These are phyloP conservation scores for Penicillium cosmopolitanum DNA, from an alignment of 495 filamentous ascomycete species.

Conservation along the genomic window DNA sequence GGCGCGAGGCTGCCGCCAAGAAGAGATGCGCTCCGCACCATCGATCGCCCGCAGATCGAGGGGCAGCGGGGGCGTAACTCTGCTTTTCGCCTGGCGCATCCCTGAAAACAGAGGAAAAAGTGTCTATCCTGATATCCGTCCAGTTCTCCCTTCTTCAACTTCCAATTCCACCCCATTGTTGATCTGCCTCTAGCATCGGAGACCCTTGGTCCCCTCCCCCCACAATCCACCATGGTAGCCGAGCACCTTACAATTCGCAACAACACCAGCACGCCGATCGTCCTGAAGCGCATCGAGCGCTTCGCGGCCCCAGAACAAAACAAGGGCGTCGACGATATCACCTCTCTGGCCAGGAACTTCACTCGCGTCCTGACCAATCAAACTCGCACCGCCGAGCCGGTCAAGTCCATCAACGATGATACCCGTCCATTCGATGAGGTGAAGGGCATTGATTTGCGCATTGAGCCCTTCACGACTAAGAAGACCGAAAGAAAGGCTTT, in stretches of 20 bases:
- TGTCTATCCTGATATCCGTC: neutral
- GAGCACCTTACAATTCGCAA: slow-evolving; percentile 79
- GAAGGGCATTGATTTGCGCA: slow-evolving; percentile 56
- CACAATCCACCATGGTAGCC: slow-evolving; percentile 40
- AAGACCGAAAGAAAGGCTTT: slow-evolving; percentile 57
- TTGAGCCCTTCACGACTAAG: slow-evolving; percentile 61
- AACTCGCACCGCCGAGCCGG: slow-evolving; percentile 41
- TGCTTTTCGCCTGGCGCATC: neutral
- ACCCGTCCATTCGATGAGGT: slow-evolving; percentile 55
- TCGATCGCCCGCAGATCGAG: slow-evolving; percentile 2
- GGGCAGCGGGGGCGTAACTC: neutral
- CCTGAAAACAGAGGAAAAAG: too few relatives aligned
- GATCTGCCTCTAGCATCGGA: neutral
- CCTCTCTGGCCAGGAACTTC: slow-evolving; percentile 53
- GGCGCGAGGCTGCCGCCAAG: slow-evolving; percentile 5
- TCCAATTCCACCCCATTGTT: neutral
- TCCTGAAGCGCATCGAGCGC: slow-evolving; percentile 74
- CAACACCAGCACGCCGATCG: slow-evolving; percentile 72
- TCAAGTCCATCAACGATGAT: slow-evolving; percentile 51
- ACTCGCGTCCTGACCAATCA: slow-evolving; percentile 51
- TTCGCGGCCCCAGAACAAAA: slow-evolving; percentile 58
- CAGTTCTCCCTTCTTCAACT: slow-evolving; percentile 6
- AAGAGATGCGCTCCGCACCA: slow-evolving; percentile 1
- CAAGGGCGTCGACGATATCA: slow-evolving; percentile 46
- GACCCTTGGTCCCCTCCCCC: neutral